phyloP scores from a whole-genome alignment of 371 early-diverging fungal genomes.

The Syncephalastrum sp. region DNA sequence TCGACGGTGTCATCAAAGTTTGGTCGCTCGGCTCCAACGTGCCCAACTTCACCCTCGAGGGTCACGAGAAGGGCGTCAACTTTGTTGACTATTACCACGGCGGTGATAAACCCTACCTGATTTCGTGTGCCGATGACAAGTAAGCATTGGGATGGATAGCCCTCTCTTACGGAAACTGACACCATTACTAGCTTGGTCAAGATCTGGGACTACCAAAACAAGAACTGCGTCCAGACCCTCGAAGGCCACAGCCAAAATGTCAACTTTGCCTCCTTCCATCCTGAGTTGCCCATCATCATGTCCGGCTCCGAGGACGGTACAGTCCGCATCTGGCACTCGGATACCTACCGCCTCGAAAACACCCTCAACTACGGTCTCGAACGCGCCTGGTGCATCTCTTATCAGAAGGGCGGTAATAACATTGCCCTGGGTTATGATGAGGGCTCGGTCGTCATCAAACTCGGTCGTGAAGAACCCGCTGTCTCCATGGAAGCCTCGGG shows the following conservation, averaged over 20 bases:
- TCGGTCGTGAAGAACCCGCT: conserved; percentile 96
- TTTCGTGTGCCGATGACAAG: conserved; percentile 92
- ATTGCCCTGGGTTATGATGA: conserved; percentile 96
- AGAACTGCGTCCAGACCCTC: conserved; percentile 95
- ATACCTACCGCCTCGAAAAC: conserved; percentile 94
- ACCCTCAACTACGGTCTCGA: conserved; percentile 96
- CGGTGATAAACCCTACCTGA: conserved; percentile 92
- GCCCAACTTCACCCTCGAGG: conserved; percentile 92
- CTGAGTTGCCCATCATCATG: conserved; percentile 95
- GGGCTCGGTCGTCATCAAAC: conserved; percentile 90
- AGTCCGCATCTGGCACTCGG: conserved; percentile 97
- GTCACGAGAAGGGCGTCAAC: conserved; percentile 95
- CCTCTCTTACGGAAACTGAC: neutral
- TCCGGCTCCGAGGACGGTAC: conserved; percentile 97
- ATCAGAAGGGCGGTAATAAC: conserved; percentile 83
- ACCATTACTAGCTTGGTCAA: conserved; percentile 66
- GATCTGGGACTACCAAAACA: conserved; percentile 99
- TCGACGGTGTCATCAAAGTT: conserved; percentile 93
- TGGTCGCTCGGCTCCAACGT: conserved; percentile 82
- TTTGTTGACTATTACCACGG: conserved; percentile 94
- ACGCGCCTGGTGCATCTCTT: conserved; percentile 93
- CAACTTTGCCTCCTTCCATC: conserved; percentile 94
- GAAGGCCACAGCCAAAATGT: conserved; percentile 99
- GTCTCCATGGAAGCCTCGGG: conserved; percentile 96
- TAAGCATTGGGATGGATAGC: conserved; percentile 19